Evolutionary conservation across 768 basidiomycete species (phyloP), one percentile per base, ranked within the genome.

Genomic region (Candolleomyces efflorescens): DNA sequence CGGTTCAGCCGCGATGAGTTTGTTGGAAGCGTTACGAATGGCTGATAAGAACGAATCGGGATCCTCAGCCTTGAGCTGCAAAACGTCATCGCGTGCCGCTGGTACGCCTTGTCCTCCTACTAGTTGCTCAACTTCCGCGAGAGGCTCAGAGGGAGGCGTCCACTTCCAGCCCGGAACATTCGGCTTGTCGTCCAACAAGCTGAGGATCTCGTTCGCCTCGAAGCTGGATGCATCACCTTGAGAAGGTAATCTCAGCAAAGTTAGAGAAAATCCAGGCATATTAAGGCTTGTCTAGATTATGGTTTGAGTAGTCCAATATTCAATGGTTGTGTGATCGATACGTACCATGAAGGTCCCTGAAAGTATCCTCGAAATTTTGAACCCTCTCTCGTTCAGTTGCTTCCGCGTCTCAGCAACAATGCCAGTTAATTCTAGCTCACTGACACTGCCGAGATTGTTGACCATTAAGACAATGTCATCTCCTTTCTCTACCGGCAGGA

Each of bases 191-290:
- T 92, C 92, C 32, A 94, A 78, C 36, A 91, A 80, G 20, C 82
- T 82, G 17, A 92, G 76, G 50, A 93, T 66, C 1, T 78, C 56
- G 43, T 75, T 69, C 2, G 71, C 56, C 5, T 73, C 64, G 6
- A 81, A 76, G 1, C 74, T 71, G 38, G 69, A 65, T 1, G 70
- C 55, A 23, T 80, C 78, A 41, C 73, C 60, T 46, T 72, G 50
- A 27, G 72, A 66, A 0, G 94, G 90, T 10, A 96, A 82, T 9
- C 92, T 81, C 15, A 94, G 77, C 17, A 94, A 78, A 1, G 92
- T 90, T 59, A 96, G 75, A 15, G 92, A 94, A 69, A 95, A 91
- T 2, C 94, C 94, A 27, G 92, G 90, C 90, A 94, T 94, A 71
- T 93, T 94, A 62, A 96, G 80, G 57, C 89, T 91, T 22, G 92